phyloP scores from a whole-genome alignment of 208 protist genomes.

The Trypanosoma congolense region DNA sequence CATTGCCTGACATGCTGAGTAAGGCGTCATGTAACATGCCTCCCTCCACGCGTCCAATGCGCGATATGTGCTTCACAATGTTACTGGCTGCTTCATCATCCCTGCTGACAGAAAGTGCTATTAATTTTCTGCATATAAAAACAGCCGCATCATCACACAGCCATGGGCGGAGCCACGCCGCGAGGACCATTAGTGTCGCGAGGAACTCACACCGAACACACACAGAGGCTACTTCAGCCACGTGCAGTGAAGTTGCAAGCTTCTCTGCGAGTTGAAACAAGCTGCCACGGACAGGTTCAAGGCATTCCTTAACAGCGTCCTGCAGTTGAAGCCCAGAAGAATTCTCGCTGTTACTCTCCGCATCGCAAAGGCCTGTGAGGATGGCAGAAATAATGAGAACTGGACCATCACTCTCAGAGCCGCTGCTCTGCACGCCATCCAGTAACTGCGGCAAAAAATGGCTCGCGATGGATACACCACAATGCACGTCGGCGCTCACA shows the following conservation, averaged over 20 bases:
- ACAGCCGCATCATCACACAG: constrained; percentile 19
- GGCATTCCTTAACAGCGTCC: constrained; percentile 7
- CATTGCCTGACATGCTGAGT: neutral
- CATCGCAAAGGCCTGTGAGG: constrained; percentile 21
- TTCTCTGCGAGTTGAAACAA: constrained; percentile 18
- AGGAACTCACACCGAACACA: constrained; percentile 47
- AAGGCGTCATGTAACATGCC: constrained; percentile 11
- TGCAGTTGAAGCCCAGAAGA: neutral
- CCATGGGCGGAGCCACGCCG: constrained; percentile 29
- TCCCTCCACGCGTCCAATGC: constrained; percentile 21
- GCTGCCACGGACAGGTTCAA: constrained; percentile 3
- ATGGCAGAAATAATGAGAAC: constrained; percentile 21
- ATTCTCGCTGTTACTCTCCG: neutral
- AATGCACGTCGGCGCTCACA: constrained; percentile 11
- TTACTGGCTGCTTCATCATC: constrained; percentile 13
- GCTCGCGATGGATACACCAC: constrained; percentile 6
- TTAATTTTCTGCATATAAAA: constrained; percentile 23
- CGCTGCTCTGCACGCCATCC: constrained; percentile 1
- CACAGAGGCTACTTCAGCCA: constrained; percentile 21
- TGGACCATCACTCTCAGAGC: constrained; percentile 11
- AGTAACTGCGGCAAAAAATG: constrained; percentile 18
- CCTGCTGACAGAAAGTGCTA: constrained; percentile 12
- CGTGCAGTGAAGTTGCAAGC: neutral
- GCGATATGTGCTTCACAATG: constrained; percentile 13
- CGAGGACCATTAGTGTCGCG: constrained; percentile 37